Conservation (phyloP, 768 basidiomycete genomes). For the Amanita pallidorosea region DNA sequence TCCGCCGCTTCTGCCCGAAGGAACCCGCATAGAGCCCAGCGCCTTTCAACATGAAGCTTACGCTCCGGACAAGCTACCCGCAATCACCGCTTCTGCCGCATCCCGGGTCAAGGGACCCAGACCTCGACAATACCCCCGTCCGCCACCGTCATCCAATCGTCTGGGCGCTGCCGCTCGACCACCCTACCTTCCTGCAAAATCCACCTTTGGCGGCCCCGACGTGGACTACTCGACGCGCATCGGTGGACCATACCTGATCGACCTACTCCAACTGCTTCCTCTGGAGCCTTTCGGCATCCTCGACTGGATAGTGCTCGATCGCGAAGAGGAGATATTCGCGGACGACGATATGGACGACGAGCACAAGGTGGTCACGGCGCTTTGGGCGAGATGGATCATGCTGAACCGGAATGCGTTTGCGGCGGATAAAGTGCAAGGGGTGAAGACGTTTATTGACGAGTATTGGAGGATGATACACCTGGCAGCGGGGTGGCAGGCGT, state of each 20-base stretch:
- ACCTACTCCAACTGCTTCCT: constrained; percentile 49
- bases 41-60: not conserved
- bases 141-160: constrained; percentile 30
- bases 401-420: constrained; percentile 35
- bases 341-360: constrained; percentile 62
- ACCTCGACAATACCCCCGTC: constrained; percentile 21
- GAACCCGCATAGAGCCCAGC: not conserved
- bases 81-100: constrained; percentile 6
- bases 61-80: not conserved
- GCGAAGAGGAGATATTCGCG: constrained; percentile 71
- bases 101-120: not conserved
- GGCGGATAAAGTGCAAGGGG: constrained; percentile 21
- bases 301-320: constrained; percentile 58
- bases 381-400: constrained; percentile 72
- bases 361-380: constrained; percentile 68
- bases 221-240: constrained; percentile 55
- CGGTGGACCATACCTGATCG: constrained; percentile 53
- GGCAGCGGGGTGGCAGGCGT: constrained; percentile 57
- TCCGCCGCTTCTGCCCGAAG: too few relatives aligned
- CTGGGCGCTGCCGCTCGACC: constrained; percentile 39
- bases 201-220: constrained; percentile 33
- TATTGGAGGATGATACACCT: constrained; percentile 59
- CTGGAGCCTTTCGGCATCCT: constrained; percentile 54
- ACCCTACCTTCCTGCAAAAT: constrained; percentile 42
- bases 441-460: constrained; percentile 41